Evolutionary conservation across 1,139 yeast genomes (phyloP), one percentile per base, ranked within the genome.

Genomic region (Suhomyces maxii): DNA sequence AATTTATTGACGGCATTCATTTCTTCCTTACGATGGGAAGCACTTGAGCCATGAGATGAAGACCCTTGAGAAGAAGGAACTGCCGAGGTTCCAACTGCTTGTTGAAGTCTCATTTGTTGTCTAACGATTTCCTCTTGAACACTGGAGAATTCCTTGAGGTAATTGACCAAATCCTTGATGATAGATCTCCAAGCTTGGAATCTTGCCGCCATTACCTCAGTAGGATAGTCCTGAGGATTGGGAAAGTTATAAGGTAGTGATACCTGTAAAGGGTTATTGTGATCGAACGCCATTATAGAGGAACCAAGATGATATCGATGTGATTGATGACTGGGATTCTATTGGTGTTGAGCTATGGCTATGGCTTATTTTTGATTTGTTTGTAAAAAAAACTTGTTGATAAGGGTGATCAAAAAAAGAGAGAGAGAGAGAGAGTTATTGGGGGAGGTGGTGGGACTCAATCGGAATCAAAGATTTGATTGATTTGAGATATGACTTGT

Each of bases 111-210:
- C 45, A 83, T 73, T 63, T 89, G 95, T 60, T 89, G 96, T 50
- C 96, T 79, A 34, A 88, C 84, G 25, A 87, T 80, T 60, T 89
- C 97, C 60, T 90, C 97, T 63, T 89, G 95, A 40, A 88, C 93
- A 14, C 86, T 79, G 11, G 89, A 89, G 41, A 84, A 86, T 58
- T 90, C 97, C 53, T 79, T 80, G 52, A 91, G 73, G 63, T 93
- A 93, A 44, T 76, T 80, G 26, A 88, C 77, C 48, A 93, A 68
- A 34, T 91, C 86, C 48, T 84, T 82, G 49, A 90, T 84, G 45
- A 91, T 80, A 44, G 80, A 77, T 53, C 97, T 74, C 97, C 97
- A 93, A 3, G 95, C 86, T 40, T 84, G 80, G 62, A 91, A 89
- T 53, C 99, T 75, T 35, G 80, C 78, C 4, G 96, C 95, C 55